Conservation (phyloP, 2,329 filamentous ascomycete species). For the Penicillium oxalicum region DNA sequence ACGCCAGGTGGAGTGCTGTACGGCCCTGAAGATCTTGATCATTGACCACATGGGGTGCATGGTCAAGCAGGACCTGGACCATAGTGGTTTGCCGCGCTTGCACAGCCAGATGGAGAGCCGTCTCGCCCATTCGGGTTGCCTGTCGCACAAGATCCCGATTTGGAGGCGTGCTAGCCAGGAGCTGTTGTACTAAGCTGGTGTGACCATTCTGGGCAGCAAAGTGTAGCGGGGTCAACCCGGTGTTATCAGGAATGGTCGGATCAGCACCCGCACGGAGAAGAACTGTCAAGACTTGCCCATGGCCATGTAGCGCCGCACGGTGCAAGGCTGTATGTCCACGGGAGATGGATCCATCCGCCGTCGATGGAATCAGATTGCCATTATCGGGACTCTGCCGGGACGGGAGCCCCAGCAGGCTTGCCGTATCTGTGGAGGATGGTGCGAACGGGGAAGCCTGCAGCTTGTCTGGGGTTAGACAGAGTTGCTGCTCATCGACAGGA, state of each 20-base stretch:
- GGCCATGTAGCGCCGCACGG: constrained; percentile 3
- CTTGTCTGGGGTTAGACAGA: not conserved
- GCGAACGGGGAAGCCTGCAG: not conserved
- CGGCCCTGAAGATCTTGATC: constrained; percentile 2
- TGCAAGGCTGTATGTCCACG: constrained; percentile 4
- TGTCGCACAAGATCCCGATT: not conserved
- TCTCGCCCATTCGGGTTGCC: constrained; percentile 2
- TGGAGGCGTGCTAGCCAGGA: not conserved
- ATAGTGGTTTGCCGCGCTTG: constrained; percentile 1
- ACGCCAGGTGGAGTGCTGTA: constrained; percentile 7
- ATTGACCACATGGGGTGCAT: constrained; percentile 4
- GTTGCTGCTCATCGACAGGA: not conserved
- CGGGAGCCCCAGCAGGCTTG: not conserved
- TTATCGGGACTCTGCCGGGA: not conserved
- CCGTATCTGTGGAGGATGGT: not conserved
- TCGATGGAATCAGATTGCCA: not conserved
- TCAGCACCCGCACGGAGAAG: constrained; percentile 6
- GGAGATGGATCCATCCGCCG: not conserved
- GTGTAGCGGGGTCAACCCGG: constrained; percentile 6
- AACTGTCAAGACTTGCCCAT: constrained; percentile 4
- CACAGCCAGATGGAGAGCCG: constrained; percentile 5
- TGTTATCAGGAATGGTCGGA: constrained; percentile 5
- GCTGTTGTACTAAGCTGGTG: not conserved
- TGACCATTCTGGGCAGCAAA: constrained; percentile 6
- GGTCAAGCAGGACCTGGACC: not conserved